Conservation (phyloP, 495 filamentous ascomycete genomes). For the Mytilinidion resinicola region DNA sequence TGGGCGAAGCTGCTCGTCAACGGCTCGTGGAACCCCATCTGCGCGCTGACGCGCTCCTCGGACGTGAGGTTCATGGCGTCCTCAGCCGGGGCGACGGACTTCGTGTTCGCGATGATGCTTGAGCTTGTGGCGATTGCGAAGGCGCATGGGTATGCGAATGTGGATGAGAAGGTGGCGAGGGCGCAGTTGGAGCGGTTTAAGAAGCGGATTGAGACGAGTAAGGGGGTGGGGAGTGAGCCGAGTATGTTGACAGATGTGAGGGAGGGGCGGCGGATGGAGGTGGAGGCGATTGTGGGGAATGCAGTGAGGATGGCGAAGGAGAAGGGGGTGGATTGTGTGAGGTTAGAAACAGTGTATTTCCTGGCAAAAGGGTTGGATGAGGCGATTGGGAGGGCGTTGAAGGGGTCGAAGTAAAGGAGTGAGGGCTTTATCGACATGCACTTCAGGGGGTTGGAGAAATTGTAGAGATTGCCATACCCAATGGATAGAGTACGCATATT, state of each 20-base stretch:
- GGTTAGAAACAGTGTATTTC: constrained; percentile 36
- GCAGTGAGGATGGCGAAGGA: constrained; percentile 39
- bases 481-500: too few species aligned
- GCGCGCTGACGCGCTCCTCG: constrained; percentile 42
- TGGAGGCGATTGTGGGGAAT: constrained; percentile 51
- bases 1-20: constrained; percentile 50
- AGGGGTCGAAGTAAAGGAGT: too few species aligned
- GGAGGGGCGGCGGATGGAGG: constrained; percentile 40
- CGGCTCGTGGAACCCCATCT: constrained; percentile 48
- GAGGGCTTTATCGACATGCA: too few species aligned
- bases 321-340: constrained; percentile 39
- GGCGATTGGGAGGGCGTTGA: not conserved
- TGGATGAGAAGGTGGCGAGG: constrained; percentile 34
- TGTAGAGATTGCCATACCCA: too few species aligned
- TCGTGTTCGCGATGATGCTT: constrained; percentile 43
- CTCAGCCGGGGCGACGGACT: constrained; percentile 26
- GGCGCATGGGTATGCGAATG: constrained; percentile 37
- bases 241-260: constrained; percentile 47
- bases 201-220: constrained; percentile 25
- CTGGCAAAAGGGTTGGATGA: constrained; percentile 32
- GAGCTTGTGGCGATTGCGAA: constrained; percentile 45
- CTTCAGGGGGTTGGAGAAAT: too few species aligned
- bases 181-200: constrained; percentile 37
- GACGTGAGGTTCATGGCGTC: constrained; percentile 42
- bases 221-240: constrained; percentile 40